These are phyloP conservation scores for Rubus parviflorus DNA, from an alignment of 306 rosid species.

Conservation along the genomic window DNA sequence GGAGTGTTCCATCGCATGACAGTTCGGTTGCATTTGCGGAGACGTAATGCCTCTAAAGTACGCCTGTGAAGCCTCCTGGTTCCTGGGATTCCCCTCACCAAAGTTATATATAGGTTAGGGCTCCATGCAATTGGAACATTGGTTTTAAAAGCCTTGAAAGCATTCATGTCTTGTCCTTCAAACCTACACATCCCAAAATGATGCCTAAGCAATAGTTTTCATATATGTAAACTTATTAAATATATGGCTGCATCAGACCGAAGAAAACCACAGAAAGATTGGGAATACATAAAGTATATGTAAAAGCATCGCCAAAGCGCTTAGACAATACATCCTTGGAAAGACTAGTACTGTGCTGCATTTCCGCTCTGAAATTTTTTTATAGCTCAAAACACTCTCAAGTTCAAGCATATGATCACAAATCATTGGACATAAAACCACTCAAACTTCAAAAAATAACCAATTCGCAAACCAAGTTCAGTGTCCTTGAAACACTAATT, in stretches of 20 bases:
- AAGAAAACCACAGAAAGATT: neutral
- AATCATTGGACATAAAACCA: no score
- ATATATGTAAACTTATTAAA: neutral
- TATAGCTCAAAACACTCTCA: neutral
- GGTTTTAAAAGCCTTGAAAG: slow-evolving; percentile 86
- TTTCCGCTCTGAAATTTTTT: neutral
- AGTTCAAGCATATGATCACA: neutral
- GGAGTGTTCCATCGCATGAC: slow-evolving; percentile 96
- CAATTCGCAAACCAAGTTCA: neutral
- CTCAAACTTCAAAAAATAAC: neutral
- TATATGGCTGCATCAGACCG: neutral
- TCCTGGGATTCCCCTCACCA: slow-evolving; percentile 95
- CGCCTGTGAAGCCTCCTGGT: slow-evolving; percentile 88
- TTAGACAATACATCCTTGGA: neutral
- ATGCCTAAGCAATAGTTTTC: slow-evolving; percentile 9
- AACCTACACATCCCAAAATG: slow-evolving; percentile 36
- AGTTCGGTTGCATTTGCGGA: slow-evolving; percentile 84
- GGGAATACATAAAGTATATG: neutral
- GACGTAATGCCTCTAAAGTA: slow-evolving; percentile 83
- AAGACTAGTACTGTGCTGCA: neutral
- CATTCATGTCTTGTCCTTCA: slow-evolving; percentile 67
- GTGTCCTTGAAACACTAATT: neutral
- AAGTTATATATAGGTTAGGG: slow-evolving; percentile 73
- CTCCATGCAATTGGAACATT: slow-evolving; percentile 84
- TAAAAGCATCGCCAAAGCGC: neutral